Evolutionary conservation across 371 early-diverging fungal species (phyloP).

Genomic region (Actinomortierella wolfii): DNA sequence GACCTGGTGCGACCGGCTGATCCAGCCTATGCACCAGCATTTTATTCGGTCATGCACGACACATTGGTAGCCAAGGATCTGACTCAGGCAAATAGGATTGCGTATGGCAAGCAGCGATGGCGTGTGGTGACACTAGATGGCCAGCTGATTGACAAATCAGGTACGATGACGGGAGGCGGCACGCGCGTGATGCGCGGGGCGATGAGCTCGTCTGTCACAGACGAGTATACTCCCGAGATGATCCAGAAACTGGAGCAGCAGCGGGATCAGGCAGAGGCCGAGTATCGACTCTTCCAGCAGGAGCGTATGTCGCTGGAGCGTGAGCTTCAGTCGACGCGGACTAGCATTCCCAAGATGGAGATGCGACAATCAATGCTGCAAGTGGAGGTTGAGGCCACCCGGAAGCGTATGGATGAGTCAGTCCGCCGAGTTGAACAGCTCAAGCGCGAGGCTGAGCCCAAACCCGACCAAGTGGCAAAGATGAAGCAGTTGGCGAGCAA

Average conservation of each 20-base stretch:
- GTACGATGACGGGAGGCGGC: constrained; percentile 98
- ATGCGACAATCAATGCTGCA: constrained; percentile 71
- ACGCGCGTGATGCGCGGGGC: constrained; percentile 74
- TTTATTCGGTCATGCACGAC: constrained; percentile 91
- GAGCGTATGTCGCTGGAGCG: constrained; percentile 57
- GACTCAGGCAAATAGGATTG: constrained; percentile 92
- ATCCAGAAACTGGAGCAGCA: constrained; percentile 62
- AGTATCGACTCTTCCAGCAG: constrained; percentile 54
- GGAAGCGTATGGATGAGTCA: constrained; percentile 67
- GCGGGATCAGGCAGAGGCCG: constrained; percentile 61
- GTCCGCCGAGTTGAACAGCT: constrained; percentile 58
- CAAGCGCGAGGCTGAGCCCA: constrained; percentile 51
- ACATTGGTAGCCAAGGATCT: constrained; percentile 93
- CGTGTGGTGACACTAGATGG: constrained; percentile 98
- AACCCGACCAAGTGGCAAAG: constrained; percentile 51
- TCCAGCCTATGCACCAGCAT: constrained; percentile 77
- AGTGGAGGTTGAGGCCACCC: constrained; percentile 73
- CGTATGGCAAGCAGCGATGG: constrained; percentile 83
- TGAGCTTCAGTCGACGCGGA: constrained; percentile 57
- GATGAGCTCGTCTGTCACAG: constrained; percentile 77
- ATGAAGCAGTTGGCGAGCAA: constrained; percentile 49
- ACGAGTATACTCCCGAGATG: constrained; percentile 62
- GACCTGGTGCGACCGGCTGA: constrained; percentile 89
- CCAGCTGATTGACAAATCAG: constrained; percentile 94
- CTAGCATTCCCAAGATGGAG: constrained; percentile 67